Percentiles rank a stretch among this genome's conserved stretches.
These are phyloP conservation scores for Otatea glauca DNA, from an alignment of 176 grass and related monocot genomes.

Conservation along the genomic window DNA sequence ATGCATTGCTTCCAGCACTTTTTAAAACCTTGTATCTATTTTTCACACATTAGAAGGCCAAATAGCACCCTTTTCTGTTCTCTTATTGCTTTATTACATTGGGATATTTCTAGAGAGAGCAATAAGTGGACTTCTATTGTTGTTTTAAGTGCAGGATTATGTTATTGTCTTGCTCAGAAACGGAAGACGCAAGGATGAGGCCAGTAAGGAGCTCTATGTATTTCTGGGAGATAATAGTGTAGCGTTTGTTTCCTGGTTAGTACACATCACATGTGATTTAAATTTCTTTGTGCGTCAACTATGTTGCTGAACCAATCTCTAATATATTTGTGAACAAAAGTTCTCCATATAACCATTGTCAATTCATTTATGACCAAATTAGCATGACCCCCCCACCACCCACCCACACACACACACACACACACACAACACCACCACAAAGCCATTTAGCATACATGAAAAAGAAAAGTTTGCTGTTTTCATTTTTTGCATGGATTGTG, in stretches of 20 bases:
- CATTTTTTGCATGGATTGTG: background rate
- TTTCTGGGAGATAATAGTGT: slow-evolving; percentile 58
- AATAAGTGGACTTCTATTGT: slow-evolving; percentile 39
- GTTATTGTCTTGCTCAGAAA: slow-evolving; percentile 61
- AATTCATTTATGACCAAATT: background rate
- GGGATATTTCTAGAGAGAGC: slow-evolving; percentile 12
- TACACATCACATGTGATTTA: background rate
- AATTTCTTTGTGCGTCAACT: slow-evolving; percentile 11
- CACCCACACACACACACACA: too few relatives aligned
- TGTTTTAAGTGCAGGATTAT: slow-evolving; percentile 75
- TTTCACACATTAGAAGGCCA: background rate
- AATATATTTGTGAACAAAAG: background rate
- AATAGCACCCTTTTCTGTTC: slow-evolving; percentile 12
- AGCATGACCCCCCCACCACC: background rate
- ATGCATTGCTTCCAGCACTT: slow-evolving; percentile 32
- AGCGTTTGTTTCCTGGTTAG: slow-evolving; percentile 74
- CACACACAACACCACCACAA: too few relatives aligned
- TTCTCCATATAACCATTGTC: slow-evolving; percentile 8
- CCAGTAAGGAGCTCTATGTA: slow-evolving; percentile 54
- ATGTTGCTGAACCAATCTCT: background rate
- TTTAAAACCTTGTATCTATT: background rate
- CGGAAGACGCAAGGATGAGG: slow-evolving; percentile 53
- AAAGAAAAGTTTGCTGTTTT: slow-evolving; percentile 3
- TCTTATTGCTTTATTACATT: slow-evolving; percentile 26
- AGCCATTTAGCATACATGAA: background rate